Evolutionary conservation across 1,139 yeast species (phyloP).

Genomic region (Protomyces pachydermus): DNA sequence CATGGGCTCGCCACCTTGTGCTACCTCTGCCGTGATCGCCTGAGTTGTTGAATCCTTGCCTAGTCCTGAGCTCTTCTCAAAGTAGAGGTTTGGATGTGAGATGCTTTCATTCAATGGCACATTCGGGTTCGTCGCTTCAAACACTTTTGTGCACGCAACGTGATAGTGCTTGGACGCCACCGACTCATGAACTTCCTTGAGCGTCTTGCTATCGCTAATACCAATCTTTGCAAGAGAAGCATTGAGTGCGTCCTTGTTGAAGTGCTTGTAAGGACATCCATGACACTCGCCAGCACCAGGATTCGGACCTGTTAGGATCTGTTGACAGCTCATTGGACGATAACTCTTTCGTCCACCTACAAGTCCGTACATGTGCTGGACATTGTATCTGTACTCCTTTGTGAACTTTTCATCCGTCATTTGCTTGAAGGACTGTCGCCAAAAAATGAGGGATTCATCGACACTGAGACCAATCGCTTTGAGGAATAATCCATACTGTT

Average conservation of each 20-base stretch:
- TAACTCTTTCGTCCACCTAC: slow-evolving; percentile 87
- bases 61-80: slow-evolving; percentile 43
- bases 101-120: slow-evolving; percentile 47
- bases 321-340: slow-evolving; percentile 78
- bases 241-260: slow-evolving; percentile 57
- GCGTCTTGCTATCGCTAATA: slow-evolving; percentile 52
- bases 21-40: not conserved
- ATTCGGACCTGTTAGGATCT: slow-evolving; percentile 61
- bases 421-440: slow-evolving; percentile 69
- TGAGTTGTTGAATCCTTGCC: not conserved
- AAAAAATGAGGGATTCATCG: slow-evolving; percentile 82
- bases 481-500: slow-evolving; percentile 74
- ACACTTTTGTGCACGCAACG: slow-evolving; percentile 83
- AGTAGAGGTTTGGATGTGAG: slow-evolving; percentile 82
- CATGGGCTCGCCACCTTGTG: not conserved
- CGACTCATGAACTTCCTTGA: slow-evolving; percentile 60
- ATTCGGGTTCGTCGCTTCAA: slow-evolving; percentile 64
- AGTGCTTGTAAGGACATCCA: slow-evolving; percentile 89
- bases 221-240: slow-evolving; percentile 61
- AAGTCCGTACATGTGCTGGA: slow-evolving; percentile 83
- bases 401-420: slow-evolving; percentile 69
- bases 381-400: slow-evolving; percentile 81
- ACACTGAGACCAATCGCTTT: slow-evolving; percentile 83
- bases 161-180: slow-evolving; percentile 63
- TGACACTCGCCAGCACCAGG: slow-evolving; percentile 72